Evolutionary conservation across 805 yeast genomes (phyloP), one percentile per base, ranked within the genome.

Genomic region (Sugiyamaella lignohabitans): DNA sequence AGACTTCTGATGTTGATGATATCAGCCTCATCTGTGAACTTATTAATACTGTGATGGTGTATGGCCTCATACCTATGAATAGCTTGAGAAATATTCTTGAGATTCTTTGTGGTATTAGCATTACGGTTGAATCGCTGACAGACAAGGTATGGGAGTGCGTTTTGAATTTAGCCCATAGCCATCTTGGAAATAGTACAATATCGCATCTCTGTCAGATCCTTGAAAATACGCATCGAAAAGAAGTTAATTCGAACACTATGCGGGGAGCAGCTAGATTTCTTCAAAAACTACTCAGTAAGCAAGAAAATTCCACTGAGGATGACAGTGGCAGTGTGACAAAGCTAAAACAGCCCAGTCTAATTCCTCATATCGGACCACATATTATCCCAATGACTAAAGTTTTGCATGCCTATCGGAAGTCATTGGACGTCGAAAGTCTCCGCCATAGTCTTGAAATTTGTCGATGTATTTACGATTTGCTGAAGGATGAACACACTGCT

Each of bases 31-130:
- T 75, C 32, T 57, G 76, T 6, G 64, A 61, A 2, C 49, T 75
- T n/a, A 52, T 80, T 5, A 70, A 71, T 38, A 62, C 75, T 0
- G 62, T 73, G 3, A 64, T 74, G 40, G 58, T 69, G 1, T 74
- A 67, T 52, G 80, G 81, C 0, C 56, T 62, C 22, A 53, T 80
- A 2, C 83, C 84, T 0, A 48, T 61, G 5, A 51, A 61, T 1
- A 58, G 60, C n/a, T 59, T 75, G 21, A 61, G 56, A 18, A 61
- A 63, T 4, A 61, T 70, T 0, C 58, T 79, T 2, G 69, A 68
- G 45, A 67, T 76, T 11, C 55, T 80, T 5, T 72, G 82, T 50
- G 74, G 74, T 1, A 62, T 73, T 1, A 59, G 68, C 24, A 60
- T 67, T 1, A 53, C 69, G 24, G 67, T 70, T 16, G 61, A 68